Percentiles rank a stretch among this genome's conserved stretches.
Conservation (phyloP, 2,329 filamentous ascomycete species). For the Scorias spongiosa region DNA sequence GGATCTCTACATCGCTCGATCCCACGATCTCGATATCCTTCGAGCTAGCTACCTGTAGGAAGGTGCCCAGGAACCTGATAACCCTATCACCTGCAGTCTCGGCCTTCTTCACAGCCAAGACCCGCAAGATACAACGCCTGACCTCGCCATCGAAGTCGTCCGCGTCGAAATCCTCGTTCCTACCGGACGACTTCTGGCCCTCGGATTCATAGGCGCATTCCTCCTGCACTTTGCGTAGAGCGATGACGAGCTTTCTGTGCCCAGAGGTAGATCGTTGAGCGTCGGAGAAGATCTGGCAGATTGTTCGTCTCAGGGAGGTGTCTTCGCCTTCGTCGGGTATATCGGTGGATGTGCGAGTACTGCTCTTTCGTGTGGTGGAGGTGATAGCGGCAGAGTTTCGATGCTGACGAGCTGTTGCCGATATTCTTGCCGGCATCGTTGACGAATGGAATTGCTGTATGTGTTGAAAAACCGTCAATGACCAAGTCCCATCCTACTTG, state of each 20-base stretch:
- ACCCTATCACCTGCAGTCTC: slow-evolving; percentile 76
- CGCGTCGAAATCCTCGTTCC: slow-evolving; percentile 57
- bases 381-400: background rate
- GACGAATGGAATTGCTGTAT: slow-evolving; percentile 26
- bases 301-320: slow-evolving; percentile 55
- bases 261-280: slow-evolving; percentile 77
- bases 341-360: slow-evolving; percentile 18
- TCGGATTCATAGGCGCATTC: slow-evolving; percentile 49
- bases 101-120: slow-evolving; percentile 80
- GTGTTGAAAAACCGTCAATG: too few relatives aligned
- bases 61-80: slow-evolving; percentile 75
- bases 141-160: slow-evolving; percentile 80
- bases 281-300: slow-evolving; percentile 45
- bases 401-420: slow-evolving; percentile 1
- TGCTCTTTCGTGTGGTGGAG: slow-evolving; percentile 9
- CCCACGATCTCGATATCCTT: slow-evolving; percentile 32
- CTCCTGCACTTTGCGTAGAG: slow-evolving; percentile 80
- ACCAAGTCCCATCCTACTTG: too few relatives aligned
- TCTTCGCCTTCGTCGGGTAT: slow-evolving; percentile 58
- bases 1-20: slow-evolving; percentile 52
- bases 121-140: slow-evolving; percentile 62
- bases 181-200: slow-evolving; percentile 33
- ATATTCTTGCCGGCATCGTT: slow-evolving; percentile 27
- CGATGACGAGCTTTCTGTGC: slow-evolving; percentile 78
- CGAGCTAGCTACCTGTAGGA: slow-evolving; percentile 54